Evolutionary conservation across 257 asterid species (phyloP), one percentile per base, ranked within the genome.

Genomic region (Solanum ahanhuiri): DNA sequence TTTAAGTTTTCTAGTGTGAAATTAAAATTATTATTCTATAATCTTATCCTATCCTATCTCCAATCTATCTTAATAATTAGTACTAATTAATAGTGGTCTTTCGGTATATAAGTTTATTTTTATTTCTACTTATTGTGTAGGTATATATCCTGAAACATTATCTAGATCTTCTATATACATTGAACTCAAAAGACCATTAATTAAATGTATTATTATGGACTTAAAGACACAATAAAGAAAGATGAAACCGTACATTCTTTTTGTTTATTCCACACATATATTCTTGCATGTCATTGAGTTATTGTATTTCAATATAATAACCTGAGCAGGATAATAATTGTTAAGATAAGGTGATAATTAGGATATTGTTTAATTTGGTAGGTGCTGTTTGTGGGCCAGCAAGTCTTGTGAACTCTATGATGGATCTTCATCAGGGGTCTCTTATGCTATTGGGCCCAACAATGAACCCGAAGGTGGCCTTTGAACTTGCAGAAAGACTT

Each of bases 331-430:
- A 30, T 8, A 37, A 75, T 25, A n/a, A 41, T 25, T 23, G 64
- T 30, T 23, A 14, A 76, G 63, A 77, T 39, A 76, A 77, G 63
- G 63, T 34, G 30, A 34, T 35, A 18, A 5, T 39, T 6, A 11
- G 33, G 82, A 39, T 14, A 23, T 20, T 33, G 5, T 20, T 73
- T 35, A 35, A 73, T 23, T 30, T 28, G 6, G 70, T 91, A 96
- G 98, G 99, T 4, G 98, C 98, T 4, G 93, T 95, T 3, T 96
- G 99, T 70, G 99, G 98, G 2, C 98, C 98, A 64, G 98, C 94
- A 5, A 93, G 90, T 85, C 92, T 96, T 6, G 93, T 96, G 88
- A 94, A 96, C 85, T 92, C 98, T 1, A 95, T 96, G 99, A 95
- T 96, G 98, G 98, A 96, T 77, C 94, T 95, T 73, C 98, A 92